phyloP scores from a whole-genome alignment of 768 basidiomycete species.

The Infundibulicybe gibba region DNA sequence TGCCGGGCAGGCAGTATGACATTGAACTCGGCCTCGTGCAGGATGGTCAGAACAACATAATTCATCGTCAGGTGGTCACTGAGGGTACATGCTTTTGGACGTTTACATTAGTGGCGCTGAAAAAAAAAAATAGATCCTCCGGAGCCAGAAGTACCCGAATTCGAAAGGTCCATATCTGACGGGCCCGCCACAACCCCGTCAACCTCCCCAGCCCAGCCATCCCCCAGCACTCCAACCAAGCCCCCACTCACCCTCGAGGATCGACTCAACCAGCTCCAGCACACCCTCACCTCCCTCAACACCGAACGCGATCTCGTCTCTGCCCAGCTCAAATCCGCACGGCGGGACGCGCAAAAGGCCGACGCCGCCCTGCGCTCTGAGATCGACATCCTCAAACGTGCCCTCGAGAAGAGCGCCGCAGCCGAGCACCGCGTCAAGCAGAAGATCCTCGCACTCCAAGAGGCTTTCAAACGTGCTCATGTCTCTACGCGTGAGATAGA shows the following conservation, averaged over 20 bases:
- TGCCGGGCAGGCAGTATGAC: slow-evolving; percentile 88
- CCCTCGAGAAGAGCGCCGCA: slow-evolving; percentile 74
- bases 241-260: slow-evolving; percentile 61
- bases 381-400: slow-evolving; percentile 79
- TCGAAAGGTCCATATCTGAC: slow-evolving; percentile 29
- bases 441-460: slow-evolving; percentile 84
- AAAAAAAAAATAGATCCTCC: slow-evolving; percentile 24
- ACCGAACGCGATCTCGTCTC: slow-evolving; percentile 68
- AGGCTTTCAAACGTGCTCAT: slow-evolving; percentile 79
- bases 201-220: slow-evolving; percentile 32
- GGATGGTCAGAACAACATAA: slow-evolving; percentile 41
- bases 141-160: slow-evolving; percentile 29
- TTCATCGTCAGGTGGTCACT: slow-evolving; percentile 66
- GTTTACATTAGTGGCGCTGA: not conserved
- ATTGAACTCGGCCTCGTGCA: slow-evolving; percentile 78
- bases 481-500: slow-evolving; percentile 47
- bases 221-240: slow-evolving; percentile 7
- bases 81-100: slow-evolving; percentile 37
- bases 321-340: slow-evolving; percentile 67
- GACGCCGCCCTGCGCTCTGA: slow-evolving; percentile 79
- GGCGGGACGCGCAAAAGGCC: slow-evolving; percentile 80
- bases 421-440: slow-evolving; percentile 81
- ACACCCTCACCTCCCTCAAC: slow-evolving; percentile 58
- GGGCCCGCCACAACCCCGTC: slow-evolving; percentile 33
- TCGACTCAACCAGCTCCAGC: slow-evolving; percentile 59